A percentile compares a stretch with the other conserved stretches of the same genome.
phyloP scores from a whole-genome alignment of 2,329 filamentous ascomycete genomes.

The Clonostachys rhizophaga region DNA sequence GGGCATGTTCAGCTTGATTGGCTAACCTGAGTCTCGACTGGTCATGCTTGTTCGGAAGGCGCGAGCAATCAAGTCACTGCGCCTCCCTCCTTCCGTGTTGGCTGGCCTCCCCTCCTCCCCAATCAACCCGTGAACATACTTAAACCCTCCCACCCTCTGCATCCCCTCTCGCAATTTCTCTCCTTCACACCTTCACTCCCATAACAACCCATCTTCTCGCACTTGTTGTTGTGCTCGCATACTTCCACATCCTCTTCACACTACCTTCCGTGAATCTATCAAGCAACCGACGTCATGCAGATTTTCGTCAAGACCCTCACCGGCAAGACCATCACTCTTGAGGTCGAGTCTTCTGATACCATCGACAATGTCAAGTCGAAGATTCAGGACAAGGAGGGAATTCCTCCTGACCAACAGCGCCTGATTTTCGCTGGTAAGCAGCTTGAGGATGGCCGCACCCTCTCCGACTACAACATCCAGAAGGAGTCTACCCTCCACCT shows the following conservation, averaged over 20 bases:
- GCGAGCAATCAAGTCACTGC: background rate
- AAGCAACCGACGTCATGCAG: constrained; percentile 65
- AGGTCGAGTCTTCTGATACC: constrained; percentile 84
- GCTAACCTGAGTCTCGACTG: background rate
- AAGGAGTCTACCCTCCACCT: constrained; percentile 81
- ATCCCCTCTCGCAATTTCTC: constrained; percentile 3
- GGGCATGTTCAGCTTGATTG: constrained; percentile 2
- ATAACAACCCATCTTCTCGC: background rate
- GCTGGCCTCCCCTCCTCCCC: background rate
- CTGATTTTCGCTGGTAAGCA: constrained; percentile 94
- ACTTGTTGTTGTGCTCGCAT: too few species aligned
- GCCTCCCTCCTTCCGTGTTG: background rate
- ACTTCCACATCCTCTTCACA: background rate
- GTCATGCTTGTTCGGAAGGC: background rate
- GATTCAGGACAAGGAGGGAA: constrained; percentile 91
- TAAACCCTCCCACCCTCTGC: constrained; percentile 1
- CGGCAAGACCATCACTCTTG: constrained; percentile 91
- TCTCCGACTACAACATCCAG: constrained; percentile 96
- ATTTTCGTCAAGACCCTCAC: constrained; percentile 93
- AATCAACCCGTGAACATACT: background rate
- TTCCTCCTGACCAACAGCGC: constrained; percentile 91
- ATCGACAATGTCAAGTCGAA: constrained; percentile 95
- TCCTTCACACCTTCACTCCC: background rate
- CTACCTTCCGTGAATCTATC: background rate
- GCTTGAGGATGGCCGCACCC: constrained; percentile 84